These are phyloP conservation scores for Penicillium bovifimosum DNA, from an alignment of 495 filamentous ascomycete genomes.

Conservation along the genomic window DNA sequence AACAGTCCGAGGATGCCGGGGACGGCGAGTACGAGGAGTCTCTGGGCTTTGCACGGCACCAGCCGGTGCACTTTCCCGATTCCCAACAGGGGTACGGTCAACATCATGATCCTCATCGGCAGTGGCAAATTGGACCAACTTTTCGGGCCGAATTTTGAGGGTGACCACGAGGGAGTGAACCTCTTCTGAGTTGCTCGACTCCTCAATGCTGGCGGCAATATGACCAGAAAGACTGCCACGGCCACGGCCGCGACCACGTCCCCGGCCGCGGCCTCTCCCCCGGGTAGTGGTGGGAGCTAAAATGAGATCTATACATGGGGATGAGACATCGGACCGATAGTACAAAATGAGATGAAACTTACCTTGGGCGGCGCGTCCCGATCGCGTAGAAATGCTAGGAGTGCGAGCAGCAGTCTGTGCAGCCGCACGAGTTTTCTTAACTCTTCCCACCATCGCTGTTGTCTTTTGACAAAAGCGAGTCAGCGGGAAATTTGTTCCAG, in stretches of 20 bases:
- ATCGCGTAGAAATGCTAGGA: slow-evolving; percentile 20
- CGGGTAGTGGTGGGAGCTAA: slow-evolving; percentile 11
- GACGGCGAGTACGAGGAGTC: slow-evolving; percentile 16
- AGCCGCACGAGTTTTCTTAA: slow-evolving; percentile 16
- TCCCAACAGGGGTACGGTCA: neutral
- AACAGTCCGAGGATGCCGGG: slow-evolving; percentile 19
- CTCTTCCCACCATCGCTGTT: slow-evolving; percentile 32
- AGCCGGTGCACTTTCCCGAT: neutral
- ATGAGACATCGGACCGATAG: neutral
- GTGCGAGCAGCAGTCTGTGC: slow-evolving; percentile 9
- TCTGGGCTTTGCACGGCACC: slow-evolving; percentile 14
- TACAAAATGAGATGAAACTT: neutral
- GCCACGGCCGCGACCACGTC: slow-evolving; percentile 6
- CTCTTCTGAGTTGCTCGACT: slow-evolving; percentile 1
- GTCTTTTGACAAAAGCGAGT: slow-evolving; percentile 13
- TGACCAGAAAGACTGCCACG: slow-evolving; percentile 6
- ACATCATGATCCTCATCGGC: neutral
- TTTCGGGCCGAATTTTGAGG: slow-evolving; percentile 12
- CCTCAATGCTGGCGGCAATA: neutral
- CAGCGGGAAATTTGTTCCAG: slow-evolving; percentile 2
- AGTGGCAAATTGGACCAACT: neutral
- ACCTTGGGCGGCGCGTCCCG: slow-evolving; percentile 18
- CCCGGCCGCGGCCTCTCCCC: slow-evolving; percentile 20
- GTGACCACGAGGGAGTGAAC: slow-evolving; percentile 18
- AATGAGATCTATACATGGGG: slow-evolving; percentile 3